Conservation (phyloP, 2,329 filamentous ascomycete species). For the Colletotrichum musicola region DNA sequence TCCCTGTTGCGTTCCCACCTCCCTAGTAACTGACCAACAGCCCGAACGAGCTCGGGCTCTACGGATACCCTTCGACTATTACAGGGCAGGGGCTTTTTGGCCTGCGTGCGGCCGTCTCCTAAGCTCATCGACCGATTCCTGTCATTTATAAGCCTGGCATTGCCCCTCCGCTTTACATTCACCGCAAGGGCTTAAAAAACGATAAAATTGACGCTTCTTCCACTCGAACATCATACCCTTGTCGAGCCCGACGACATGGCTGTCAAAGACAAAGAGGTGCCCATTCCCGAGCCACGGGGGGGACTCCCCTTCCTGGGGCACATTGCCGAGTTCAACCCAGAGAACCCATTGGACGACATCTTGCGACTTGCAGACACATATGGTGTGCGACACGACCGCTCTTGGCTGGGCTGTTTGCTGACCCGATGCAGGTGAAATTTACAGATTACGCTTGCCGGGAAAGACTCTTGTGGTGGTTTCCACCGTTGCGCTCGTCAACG, state of each 20-base stretch:
- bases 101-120: not conserved
- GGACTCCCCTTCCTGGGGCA: constrained; percentile 77
- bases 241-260: constrained; percentile 42
- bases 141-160: no score
- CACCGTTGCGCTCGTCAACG: constrained; percentile 69
- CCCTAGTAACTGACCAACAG: not conserved
- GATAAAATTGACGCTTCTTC: no score
- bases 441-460: constrained; percentile 63
- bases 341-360: constrained; percentile 68
- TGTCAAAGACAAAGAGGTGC: constrained; percentile 17
- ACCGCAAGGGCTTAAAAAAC: no score
- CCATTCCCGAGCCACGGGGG: constrained; percentile 63
- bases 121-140: not conserved
- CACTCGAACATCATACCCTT: no score
- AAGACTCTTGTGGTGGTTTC: constrained; percentile 63
- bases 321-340: constrained; percentile 70
- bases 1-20: constrained; percentile 1
- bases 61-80: no score
- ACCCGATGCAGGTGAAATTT: constrained; percentile 66
- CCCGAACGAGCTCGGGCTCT: not conserved
- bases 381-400: constrained; percentile 57
- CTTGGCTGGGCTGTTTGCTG: not conserved
- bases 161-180: no score
- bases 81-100: not conserved
- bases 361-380: constrained; percentile 72